phyloP scores from a whole-genome alignment of 2,329 filamentous ascomycete species.

The Aspergillus luchuensis region DNA sequence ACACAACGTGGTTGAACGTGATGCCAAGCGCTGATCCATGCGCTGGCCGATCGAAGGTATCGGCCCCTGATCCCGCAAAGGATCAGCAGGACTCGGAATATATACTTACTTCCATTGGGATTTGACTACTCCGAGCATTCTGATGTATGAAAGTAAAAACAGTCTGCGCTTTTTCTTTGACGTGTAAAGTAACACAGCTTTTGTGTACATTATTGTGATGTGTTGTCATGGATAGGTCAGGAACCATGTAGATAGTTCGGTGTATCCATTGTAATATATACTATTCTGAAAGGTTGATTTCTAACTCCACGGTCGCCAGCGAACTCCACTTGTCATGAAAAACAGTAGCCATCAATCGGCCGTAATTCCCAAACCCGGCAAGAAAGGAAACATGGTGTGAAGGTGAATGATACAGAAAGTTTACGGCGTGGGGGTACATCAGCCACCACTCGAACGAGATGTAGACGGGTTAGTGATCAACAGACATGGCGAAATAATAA shows the following conservation, averaged over 20 bases:
- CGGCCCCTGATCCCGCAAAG: not conserved
- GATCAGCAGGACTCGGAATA: not conserved
- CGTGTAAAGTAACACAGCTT: not conserved
- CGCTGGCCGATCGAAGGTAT: not conserved
- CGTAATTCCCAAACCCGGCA: not conserved
- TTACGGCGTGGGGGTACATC: not conserved
- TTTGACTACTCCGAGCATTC: not conserved
- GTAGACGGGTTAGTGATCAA: not conserved
- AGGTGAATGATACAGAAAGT: not conserved
- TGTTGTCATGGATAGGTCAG: not conserved
- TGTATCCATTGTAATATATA: not conserved
- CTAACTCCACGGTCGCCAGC: constrained; percentile 2
- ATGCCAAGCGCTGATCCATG: constrained; percentile 1
- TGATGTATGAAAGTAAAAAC: too few species aligned
- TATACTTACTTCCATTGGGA: not conserved
- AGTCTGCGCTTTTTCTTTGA: not conserved
- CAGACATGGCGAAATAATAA: not conserved
- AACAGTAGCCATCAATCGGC: not conserved
- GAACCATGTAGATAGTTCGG: not conserved
- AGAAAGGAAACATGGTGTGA: not conserved
- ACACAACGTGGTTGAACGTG: constrained; percentile 1
- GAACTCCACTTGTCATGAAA: not conserved
- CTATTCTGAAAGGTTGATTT: not conserved
- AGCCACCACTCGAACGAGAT: not conserved
- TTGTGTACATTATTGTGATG: not conserved